These are phyloP conservation scores for Daphne laureola DNA, from an alignment of 441 rosid species.

Conservation along the genomic window DNA sequence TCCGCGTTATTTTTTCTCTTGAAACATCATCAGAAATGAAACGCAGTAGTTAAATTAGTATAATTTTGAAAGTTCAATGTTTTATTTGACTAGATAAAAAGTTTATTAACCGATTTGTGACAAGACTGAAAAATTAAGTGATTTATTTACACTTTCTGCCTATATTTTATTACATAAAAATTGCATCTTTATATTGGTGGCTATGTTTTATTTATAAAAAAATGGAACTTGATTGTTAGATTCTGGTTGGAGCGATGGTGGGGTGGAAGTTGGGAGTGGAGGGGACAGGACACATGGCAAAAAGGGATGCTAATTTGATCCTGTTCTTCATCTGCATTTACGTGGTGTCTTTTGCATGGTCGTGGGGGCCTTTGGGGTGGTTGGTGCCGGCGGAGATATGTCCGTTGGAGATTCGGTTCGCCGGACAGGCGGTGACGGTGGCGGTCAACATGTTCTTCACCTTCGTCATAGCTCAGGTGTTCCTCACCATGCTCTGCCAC, in stretches of 20 bases:
- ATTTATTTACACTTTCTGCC: too few species aligned
- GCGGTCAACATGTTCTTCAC: conserved; percentile 47
- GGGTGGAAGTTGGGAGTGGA: conserved; percentile 29
- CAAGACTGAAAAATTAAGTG: too few species aligned
- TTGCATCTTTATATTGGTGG: too few species aligned
- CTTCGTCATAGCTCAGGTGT: conserved; percentile 36
- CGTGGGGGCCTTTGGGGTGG: conserved; percentile 85
- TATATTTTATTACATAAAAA: too few species aligned
- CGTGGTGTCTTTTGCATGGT: conserved; percentile 73
- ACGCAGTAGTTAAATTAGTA: too few species aligned
- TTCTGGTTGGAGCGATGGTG: conserved; percentile 27
- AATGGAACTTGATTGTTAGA: conserved; percentile 5
- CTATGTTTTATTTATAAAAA: too few species aligned
- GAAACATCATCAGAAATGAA: too few species aligned
- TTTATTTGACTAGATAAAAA: too few species aligned
- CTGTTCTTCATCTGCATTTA: conserved; percentile 42
- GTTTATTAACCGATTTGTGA: too few species aligned
- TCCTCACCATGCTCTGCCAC: conserved; percentile 47
- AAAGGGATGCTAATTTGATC: conserved; percentile 25
- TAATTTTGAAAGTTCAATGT: too few species aligned
- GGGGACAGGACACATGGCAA: conserved; percentile 34
- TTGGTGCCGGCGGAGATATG: conserved; percentile 45
- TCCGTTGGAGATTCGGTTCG: conserved; percentile 39
- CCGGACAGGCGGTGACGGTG: conserved; percentile 40
- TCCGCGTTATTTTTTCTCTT: too few species aligned